phyloP scores from a whole-genome alignment of 257 asterid species.

The Echites panduratus region DNA sequence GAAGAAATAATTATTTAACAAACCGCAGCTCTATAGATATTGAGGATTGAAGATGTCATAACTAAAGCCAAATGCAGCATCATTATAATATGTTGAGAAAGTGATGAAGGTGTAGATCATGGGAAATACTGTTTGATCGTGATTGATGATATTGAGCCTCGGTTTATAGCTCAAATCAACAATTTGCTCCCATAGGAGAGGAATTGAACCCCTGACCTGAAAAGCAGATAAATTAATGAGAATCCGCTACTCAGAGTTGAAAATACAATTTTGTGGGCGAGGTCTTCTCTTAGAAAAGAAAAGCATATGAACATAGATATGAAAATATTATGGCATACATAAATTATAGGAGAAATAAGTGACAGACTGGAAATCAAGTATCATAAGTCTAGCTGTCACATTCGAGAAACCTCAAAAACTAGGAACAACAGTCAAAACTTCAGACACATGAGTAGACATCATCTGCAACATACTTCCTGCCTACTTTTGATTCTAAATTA shows the following conservation, averaged over 20 bases:
- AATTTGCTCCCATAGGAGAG: slow-evolving; percentile 98
- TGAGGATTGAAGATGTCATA: background rate
- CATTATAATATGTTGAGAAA: background rate
- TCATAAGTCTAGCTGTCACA: background rate
- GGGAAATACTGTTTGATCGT: slow-evolving; percentile 62
- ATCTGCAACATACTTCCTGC: background rate
- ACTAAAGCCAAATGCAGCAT: background rate
- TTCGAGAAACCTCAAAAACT: background rate
- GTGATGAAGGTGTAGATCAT: slow-evolving; percentile 1
- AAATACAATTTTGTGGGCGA: background rate
- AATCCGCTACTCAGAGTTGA: background rate
- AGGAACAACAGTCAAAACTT: background rate
- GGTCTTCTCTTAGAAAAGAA: background rate
- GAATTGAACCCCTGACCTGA: slow-evolving; percentile 96
- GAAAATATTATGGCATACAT: background rate
- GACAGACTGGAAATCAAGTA: background rate
- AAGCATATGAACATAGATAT: background rate
- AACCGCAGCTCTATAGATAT: background rate
- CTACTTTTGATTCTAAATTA: background rate
- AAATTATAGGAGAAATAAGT: background rate
- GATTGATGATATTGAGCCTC: slow-evolving; percentile 61
- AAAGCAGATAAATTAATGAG: slow-evolving; percentile 21
- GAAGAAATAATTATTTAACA: background rate
- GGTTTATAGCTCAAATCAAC: slow-evolving; percentile 99
- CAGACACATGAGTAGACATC: background rate